Conservation (phyloP, 2,329 filamentous ascomycete genomes). For the Incumbomyces lentus region DNA sequence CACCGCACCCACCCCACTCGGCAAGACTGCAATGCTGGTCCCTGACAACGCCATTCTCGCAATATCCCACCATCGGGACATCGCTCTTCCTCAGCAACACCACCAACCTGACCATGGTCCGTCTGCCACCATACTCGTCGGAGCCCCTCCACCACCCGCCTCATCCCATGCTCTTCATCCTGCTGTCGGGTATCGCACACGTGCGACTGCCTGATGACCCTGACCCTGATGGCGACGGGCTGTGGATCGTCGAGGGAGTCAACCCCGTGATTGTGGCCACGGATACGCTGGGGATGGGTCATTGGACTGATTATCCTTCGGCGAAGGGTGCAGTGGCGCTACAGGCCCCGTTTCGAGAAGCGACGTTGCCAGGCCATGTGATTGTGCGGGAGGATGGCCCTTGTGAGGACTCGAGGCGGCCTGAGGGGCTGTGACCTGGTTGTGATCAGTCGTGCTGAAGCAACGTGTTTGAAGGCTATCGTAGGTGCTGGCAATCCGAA, state of each 20-base stretch:
- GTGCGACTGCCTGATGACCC: slow-evolving; percentile 1
- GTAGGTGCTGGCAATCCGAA: too few species aligned
- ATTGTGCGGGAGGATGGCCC: not conserved
- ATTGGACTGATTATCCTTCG: slow-evolving; percentile 22
- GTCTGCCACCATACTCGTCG: slow-evolving; percentile 10
- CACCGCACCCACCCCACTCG: slow-evolving; percentile 3
- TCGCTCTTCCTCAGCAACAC: slow-evolving; percentile 9
- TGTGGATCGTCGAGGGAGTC: slow-evolving; percentile 8
- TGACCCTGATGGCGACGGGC: not conserved
- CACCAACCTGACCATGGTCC: slow-evolving; percentile 12
- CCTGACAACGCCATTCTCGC: slow-evolving; percentile 7
- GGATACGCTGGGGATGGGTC: slow-evolving; percentile 18
- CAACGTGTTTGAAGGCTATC: too few species aligned
- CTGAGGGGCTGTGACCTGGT: too few species aligned
- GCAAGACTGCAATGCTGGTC: slow-evolving; percentile 14
- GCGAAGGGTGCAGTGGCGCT: slow-evolving; percentile 20
- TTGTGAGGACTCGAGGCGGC: too few species aligned
- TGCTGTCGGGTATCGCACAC: slow-evolving; percentile 7
- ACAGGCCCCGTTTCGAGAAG: slow-evolving; percentile 21
- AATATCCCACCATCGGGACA: slow-evolving; percentile 12
- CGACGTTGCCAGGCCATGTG: slow-evolving; percentile 8
- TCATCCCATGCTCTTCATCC: slow-evolving; percentile 11
- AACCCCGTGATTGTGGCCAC: slow-evolving; percentile 20
- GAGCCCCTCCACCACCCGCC: slow-evolving; percentile 15
- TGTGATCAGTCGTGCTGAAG: too few species aligned